Evolutionary conservation across 2,329 filamentous ascomycete genomes (phyloP), one percentile per base, ranked within the genome.

Genomic region (Coniosporium tulheliwenetii): DNA sequence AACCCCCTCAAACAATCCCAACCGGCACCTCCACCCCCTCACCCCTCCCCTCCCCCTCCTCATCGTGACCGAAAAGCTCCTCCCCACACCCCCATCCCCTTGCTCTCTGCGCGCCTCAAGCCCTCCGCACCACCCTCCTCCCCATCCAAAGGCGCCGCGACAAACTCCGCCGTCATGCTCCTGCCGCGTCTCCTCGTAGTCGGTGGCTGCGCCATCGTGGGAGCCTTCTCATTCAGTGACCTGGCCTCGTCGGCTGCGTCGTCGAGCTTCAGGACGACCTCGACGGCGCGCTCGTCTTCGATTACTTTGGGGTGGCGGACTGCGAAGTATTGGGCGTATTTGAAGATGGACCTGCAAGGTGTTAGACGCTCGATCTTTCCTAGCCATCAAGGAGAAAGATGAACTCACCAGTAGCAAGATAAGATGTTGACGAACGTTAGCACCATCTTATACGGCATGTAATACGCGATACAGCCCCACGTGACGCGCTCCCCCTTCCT

Each of bases 281-380:
- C 40, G 9, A 45, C 43, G 12, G 61, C 63, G 42, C 63, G 62
- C 37, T 62, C 57, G 42, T 67, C 61, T 40, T 67, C 63, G 16
- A 60, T 60, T 7, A 67, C 58, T 44, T 63, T 65, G 2, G 63
- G 63, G 43, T 66, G 65, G 9, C 62, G 56, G 38, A 57, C 57
- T 10, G 63, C 59, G 42, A 67, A 67, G 46, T 66, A 68, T 2
- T 55, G 53, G 1, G 63, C 64, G 44, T 67, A 67, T 39, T 61
- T 63, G 48, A 57, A 65, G 7, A 66, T 46, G 2, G 61, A 62
- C 55, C 57, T 62, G 45, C 58, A 61, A 35, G 12, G 12, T 15
- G 32, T 15, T 8, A n/a, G 32, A n/a, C 12, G 14, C 12, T 35
- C 32, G 8, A 15, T 15, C 12, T 35, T n/a, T n/a, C 8, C 14